Conservation (phyloP, 2,329 filamentous ascomycete genomes). For the Hyphodiscus sp. region DNA sequence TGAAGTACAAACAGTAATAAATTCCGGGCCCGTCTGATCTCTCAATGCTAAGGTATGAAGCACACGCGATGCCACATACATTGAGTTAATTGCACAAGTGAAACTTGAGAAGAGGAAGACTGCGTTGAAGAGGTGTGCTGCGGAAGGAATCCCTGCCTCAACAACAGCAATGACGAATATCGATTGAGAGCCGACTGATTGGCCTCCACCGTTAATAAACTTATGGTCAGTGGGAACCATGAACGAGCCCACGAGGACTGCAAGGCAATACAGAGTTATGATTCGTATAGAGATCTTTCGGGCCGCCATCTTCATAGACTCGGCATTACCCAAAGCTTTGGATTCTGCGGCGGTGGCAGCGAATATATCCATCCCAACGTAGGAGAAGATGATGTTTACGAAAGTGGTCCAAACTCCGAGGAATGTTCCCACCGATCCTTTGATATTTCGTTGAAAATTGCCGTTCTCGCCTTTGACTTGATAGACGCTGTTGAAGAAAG, state of each 20-base stretch:
- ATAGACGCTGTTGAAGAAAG: conserved; percentile 33
- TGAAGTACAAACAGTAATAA: no score
- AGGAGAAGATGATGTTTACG: conserved; percentile 33
- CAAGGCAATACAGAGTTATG: conserved; percentile 25
- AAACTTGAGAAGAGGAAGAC: conserved; percentile 34
- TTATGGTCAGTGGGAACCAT: conserved; percentile 33
- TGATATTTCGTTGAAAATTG: conserved; percentile 27
- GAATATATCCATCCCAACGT: conserved; percentile 35
- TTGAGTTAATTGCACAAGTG: conserved; percentile 33
- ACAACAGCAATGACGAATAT: conserved; percentile 34
- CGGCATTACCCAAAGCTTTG: conserved; percentile 29
- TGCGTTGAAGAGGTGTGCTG: conserved; percentile 34
- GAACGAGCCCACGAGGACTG: conserved; percentile 25
- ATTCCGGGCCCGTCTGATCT: conserved; percentile 35
- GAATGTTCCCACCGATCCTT: conserved; percentile 32
- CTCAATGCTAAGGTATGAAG: conserved; percentile 32
- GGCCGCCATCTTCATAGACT: conserved; percentile 36
- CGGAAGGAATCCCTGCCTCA: conserved; percentile 31
- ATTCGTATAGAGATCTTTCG: conserved; percentile 34
- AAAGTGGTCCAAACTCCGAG: conserved; percentile 35
- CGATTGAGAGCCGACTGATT: conserved; percentile 31
- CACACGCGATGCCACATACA: conserved; percentile 33
- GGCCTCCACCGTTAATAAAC: conserved; percentile 34
- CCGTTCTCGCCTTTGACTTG: conserved; percentile 29
- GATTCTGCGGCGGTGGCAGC: conserved; percentile 33